These are phyloP conservation scores for Talaromyces stipitatus DNA, from an alignment of 495 filamentous ascomycete species.

Conservation along the genomic window DNA sequence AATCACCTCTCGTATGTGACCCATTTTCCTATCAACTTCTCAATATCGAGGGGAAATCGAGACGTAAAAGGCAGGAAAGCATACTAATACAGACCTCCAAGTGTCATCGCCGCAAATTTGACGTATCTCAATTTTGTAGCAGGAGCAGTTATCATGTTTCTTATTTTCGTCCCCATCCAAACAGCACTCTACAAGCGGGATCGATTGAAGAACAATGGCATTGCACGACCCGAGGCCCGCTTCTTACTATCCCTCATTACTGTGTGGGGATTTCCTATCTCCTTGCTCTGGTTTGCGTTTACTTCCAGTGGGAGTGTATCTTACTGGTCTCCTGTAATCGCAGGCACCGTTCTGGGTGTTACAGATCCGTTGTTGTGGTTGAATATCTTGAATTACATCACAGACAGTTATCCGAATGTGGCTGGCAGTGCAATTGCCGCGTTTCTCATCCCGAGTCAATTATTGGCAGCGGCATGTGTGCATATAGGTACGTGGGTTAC, in stretches of 20 bases:
- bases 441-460: slow-evolving; percentile 28
- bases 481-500: slow-evolving; percentile 13
- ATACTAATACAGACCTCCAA: slow-evolving; percentile 7
- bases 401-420: slow-evolving; percentile 30
- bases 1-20: slow-evolving; percentile 25
- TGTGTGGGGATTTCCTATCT: slow-evolving; percentile 30
- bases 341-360: slow-evolving; percentile 25
- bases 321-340: slow-evolving; percentile 28
- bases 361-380: slow-evolving; percentile 30
- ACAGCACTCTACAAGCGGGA: slow-evolving; percentile 28
- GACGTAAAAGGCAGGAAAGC: not conserved
- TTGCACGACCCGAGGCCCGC: slow-evolving; percentile 28
- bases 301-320: slow-evolving; percentile 24
- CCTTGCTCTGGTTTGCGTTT: slow-evolving; percentile 31
- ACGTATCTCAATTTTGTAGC: slow-evolving; percentile 33
- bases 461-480: slow-evolving; percentile 26
- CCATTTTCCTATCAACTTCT: not conserved
- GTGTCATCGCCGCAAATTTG: slow-evolving; percentile 24
- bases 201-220: slow-evolving; percentile 15
- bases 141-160: slow-evolving; percentile 25
- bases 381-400: slow-evolving; percentile 29
- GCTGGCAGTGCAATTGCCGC: slow-evolving; percentile 29
- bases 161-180: slow-evolving; percentile 25
- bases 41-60: not conserved
- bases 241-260: slow-evolving; percentile 24